A percentile compares a stretch with the other conserved stretches of the same genome.
Conservation (phyloP, 306 rosid genomes). For the Aeschynomene evenia region DNA sequence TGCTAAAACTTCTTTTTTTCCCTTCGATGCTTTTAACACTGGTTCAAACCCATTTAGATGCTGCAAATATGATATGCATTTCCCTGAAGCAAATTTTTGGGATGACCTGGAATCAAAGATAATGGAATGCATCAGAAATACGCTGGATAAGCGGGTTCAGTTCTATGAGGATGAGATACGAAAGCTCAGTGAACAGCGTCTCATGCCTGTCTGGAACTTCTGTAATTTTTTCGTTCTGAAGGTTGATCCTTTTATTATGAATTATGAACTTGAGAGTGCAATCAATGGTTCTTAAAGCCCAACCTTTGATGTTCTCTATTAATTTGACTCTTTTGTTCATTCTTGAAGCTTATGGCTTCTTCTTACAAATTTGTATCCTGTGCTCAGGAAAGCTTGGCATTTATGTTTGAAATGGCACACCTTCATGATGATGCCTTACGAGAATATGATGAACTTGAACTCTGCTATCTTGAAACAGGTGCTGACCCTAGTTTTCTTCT, state of each 20-base stretch:
- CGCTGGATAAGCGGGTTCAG: conserved; percentile 92
- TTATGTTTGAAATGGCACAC: conserved; percentile 95
- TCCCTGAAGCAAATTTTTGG: conserved; percentile 92
- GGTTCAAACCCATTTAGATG: conserved; percentile 62
- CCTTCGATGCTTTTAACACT: conserved; percentile 30
- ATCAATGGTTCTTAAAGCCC: conserved; percentile 33
- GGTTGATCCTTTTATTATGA: conserved; percentile 57
- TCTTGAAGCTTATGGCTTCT: conserved; percentile 32
- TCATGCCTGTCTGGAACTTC: conserved; percentile 99
- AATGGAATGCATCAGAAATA: conserved; percentile 87
- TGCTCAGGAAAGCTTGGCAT: conserved; percentile 96
- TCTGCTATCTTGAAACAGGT: conserved; percentile 98
- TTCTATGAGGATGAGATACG: conserved; percentile 99
- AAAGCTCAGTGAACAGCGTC: conserved; percentile 94
- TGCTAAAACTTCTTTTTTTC: conserved; percentile 25
- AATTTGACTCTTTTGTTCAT: conserved; percentile 12
- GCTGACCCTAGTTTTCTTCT: conserved; percentile 30
- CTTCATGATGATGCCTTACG: conserved; percentile 97
- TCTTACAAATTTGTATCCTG: conserved; percentile 28
- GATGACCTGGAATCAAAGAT: conserved; percentile 92
- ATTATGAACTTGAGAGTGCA: conserved; percentile 27
- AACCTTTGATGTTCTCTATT: conserved; percentile 2
- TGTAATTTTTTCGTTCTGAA: conserved; percentile 94
- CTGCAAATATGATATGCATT: conserved; percentile 83
- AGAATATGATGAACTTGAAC: conserved; percentile 93